These are phyloP conservation scores for Ensete glaucum DNA, from an alignment of 176 grass and related monocot species.

Conservation along the genomic window DNA sequence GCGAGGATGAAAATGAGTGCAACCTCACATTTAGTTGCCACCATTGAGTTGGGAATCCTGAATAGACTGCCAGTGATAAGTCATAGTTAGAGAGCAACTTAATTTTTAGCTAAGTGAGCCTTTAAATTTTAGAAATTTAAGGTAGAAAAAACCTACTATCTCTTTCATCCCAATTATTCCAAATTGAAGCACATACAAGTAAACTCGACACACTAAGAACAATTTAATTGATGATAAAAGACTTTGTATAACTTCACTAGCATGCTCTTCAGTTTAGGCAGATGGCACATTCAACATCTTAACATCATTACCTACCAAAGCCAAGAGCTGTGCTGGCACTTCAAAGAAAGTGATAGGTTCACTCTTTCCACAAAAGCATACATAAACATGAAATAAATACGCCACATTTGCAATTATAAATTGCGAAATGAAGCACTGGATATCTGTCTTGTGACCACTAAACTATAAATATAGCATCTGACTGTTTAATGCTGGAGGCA, in stretches of 20 bases:
- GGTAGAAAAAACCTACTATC: too few relatives aligned
- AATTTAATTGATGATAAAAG: neutral
- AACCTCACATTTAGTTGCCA: too few relatives aligned
- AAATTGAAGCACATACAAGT: neutral
- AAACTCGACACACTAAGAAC: neutral
- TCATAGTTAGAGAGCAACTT: neutral
- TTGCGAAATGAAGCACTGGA: slow-evolving; percentile 22
- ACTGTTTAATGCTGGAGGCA: slow-evolving; percentile 50
- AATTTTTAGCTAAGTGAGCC: neutral
- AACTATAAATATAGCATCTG: slow-evolving; percentile 12
- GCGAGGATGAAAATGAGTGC: too few relatives aligned
- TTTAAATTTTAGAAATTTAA: neutral
- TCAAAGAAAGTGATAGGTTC: neutral
- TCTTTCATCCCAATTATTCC: neutral
- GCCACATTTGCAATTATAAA: neutral
- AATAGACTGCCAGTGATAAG: too few relatives aligned
- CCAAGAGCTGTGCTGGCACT: neutral
- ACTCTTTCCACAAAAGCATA: neutral
- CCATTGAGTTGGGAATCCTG: too few relatives aligned
- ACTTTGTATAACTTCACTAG: neutral
- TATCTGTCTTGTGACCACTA: slow-evolving; percentile 8
- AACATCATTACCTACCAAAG: neutral
- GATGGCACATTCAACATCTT: neutral
- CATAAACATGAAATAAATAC: neutral
- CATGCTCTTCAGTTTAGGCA: neutral